phyloP scores from a whole-genome alignment of 2,329 filamentous ascomycete species.

The Thelonectria olida region DNA sequence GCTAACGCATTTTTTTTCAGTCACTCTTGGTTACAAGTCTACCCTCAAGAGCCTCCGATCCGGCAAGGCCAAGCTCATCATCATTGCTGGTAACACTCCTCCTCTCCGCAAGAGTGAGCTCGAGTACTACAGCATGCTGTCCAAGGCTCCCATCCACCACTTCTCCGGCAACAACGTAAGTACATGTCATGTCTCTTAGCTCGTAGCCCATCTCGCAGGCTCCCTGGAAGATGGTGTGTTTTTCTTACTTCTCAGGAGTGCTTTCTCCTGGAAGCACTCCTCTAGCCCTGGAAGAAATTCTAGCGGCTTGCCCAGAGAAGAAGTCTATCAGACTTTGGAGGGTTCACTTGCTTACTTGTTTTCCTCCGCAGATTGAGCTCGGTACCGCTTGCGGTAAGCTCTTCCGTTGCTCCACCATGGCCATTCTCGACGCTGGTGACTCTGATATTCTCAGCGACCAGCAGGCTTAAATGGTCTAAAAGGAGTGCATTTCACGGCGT shows the following conservation, averaged over 20 bases:
- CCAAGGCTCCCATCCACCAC: conserved; percentile 96
- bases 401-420: conserved; percentile 97
- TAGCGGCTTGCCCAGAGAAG: conserved; percentile 82
- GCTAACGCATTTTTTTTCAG: conserved; percentile 38
- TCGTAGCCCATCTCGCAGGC: conserved; percentile 28
- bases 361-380: conserved; percentile 83
- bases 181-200: conserved; percentile 47
- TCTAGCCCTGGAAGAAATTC: conserved; percentile 38
- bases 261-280: conserved; percentile 29
- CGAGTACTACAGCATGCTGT: conserved; percentile 93
- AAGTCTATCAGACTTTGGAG: conserved; percentile 92
- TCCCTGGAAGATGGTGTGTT: conserved; percentile 30
- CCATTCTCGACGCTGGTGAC: conserved; percentile 96
- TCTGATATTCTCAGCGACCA: conserved; percentile 93
- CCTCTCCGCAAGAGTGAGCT: conserved; percentile 98
- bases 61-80: conserved; percentile 98
- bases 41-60: conserved; percentile 86
- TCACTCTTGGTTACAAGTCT: conserved; percentile 55
- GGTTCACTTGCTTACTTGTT: conserved; percentile 73
- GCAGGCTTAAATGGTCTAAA: conserved; percentile 60
- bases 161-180: conserved; percentile 99
- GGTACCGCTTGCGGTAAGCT: conserved; percentile 99
- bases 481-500: conserved; percentile 52
- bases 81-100: conserved; percentile 93
- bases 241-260: conserved; percentile 37